phyloP scores from a whole-genome alignment of 202 grass and related monocot species.

The Panicum hallii region DNA sequence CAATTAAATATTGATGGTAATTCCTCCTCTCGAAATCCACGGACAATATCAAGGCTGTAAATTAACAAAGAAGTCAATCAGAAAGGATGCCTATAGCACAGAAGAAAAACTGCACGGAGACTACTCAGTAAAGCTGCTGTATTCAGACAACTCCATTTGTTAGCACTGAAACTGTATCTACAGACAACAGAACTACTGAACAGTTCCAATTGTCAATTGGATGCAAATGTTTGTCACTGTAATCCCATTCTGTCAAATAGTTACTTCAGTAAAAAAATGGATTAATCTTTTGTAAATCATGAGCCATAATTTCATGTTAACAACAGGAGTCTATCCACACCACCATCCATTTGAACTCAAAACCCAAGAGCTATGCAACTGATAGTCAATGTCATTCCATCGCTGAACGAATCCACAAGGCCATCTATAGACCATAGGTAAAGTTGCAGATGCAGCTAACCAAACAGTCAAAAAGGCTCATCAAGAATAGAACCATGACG shows the following conservation, averaged over 20 bases:
- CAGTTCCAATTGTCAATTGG: neutral
- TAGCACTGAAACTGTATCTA: neutral
- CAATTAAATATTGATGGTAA: constrained; percentile 63
- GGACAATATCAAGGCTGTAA: constrained; percentile 61
- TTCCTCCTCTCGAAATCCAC: constrained; percentile 64
- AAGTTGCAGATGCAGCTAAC: neutral
- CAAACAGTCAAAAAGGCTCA: neutral
- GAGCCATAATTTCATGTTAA: neutral
- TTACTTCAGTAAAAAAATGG: neutral
- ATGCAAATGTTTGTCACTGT: neutral
- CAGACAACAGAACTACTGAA: neutral
- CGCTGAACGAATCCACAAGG: neutral
- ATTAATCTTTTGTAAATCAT: neutral
- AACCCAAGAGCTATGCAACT: neutral
- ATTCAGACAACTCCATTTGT: neutral
- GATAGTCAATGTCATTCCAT: neutral
- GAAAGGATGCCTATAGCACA: constrained; percentile 11
- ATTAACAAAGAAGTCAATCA: constrained; percentile 37
- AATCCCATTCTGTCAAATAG: constrained; percentile 22
- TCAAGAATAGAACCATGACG: neutral
- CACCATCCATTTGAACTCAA: neutral
- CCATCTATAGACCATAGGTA: neutral
- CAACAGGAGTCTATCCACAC: neutral
- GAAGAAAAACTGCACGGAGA: constrained; percentile 4
- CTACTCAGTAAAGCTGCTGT: neutral